A percentile compares a stretch with the other conserved stretches of the same genome.
Evolutionary conservation across 768 basidiomycete species (phyloP).

Genomic region (Podaxis sp.): DNA sequence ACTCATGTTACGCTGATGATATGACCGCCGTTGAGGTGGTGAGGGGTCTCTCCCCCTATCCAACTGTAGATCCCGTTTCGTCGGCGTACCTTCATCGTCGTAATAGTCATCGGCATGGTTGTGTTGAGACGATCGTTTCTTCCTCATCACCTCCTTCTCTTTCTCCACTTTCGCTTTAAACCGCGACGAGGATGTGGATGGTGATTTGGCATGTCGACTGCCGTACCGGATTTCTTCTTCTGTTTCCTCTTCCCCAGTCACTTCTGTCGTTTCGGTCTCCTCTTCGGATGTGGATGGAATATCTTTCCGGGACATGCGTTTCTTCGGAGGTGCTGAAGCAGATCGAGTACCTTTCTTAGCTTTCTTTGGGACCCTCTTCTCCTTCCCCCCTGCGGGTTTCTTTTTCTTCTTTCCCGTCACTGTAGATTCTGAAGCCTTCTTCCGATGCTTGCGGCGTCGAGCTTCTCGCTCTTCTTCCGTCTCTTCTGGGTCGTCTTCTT

Average conservation of each 20-base stretch:
- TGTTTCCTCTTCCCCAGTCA: constrained; percentile 10
- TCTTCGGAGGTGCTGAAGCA: constrained; percentile 15
- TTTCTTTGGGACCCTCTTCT: constrained; percentile 12
- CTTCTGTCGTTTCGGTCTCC: constrained; percentile 8
- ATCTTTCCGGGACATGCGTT: constrained; percentile 1
- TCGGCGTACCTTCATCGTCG: constrained; percentile 23
- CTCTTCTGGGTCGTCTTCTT: constrained; percentile 20
- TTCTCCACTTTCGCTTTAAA: constrained; percentile 16
- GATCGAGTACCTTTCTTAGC: neutral
- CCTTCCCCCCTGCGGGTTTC: constrained; percentile 17
- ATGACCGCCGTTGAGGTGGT: constrained; percentile 15
- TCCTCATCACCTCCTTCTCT: constrained; percentile 15
- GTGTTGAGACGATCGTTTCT: constrained; percentile 13
- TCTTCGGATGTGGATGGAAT: constrained; percentile 13
- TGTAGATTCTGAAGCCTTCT: constrained; percentile 8
- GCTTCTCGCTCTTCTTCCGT: constrained; percentile 14
- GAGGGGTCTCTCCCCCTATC: constrained; percentile 24
- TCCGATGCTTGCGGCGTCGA: constrained; percentile 7
- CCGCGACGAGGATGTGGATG: constrained; percentile 9
- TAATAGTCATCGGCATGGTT: constrained; percentile 23
- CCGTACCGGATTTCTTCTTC: constrained; percentile 5
- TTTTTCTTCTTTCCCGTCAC: constrained; percentile 19
- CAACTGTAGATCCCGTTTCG: constrained; percentile 18
- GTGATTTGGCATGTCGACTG: constrained; percentile 8
- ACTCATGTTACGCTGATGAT: neutral